A percentile compares a stretch with the other conserved stretches of the same genome.
phyloP scores from a whole-genome alignment of 257 asterid genomes.

The Solanum appendiculatum region DNA sequence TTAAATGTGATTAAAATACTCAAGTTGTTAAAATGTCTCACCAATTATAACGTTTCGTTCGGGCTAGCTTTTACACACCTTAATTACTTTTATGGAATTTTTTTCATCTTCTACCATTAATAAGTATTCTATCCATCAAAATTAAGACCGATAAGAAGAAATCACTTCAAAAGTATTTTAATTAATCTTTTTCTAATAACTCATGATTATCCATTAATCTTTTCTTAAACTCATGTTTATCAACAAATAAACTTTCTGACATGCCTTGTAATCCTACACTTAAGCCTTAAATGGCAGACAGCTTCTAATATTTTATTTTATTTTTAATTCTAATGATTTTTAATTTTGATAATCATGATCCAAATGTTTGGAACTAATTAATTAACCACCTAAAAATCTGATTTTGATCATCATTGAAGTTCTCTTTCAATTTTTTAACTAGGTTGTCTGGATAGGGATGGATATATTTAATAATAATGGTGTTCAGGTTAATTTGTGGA shows the following conservation, averaged over 20 bases:
- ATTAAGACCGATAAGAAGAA: too few relatives aligned
- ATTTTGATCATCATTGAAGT: neutral
- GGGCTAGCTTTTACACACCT: too few relatives aligned
- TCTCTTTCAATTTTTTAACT: neutral
- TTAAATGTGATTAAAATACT: neutral
- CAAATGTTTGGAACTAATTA: neutral
- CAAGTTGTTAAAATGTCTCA: neutral
- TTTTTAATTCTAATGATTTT: neutral
- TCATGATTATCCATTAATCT: neutral
- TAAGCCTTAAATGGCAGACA: too few relatives aligned
- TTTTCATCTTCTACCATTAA: too few relatives aligned
- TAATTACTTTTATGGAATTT: too few relatives aligned
- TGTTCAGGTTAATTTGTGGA: neutral
- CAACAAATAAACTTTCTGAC: neutral
- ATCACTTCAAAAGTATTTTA: too few relatives aligned
- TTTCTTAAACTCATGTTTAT: neutral
- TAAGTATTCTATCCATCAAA: too few relatives aligned
- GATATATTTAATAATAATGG: neutral
- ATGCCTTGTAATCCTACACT: neutral
- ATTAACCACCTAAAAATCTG: neutral
- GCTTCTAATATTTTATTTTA: too few relatives aligned
- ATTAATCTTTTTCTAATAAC: neutral
- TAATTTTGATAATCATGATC: neutral
- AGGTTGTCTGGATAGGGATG: neutral
- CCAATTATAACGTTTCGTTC: neutral